Percentiles rank a stretch among this genome's conserved stretches.
Evolutionary conservation across 441 rosid genomes (phyloP).

Genomic region (Euphorbia schlechtendalii): DNA sequence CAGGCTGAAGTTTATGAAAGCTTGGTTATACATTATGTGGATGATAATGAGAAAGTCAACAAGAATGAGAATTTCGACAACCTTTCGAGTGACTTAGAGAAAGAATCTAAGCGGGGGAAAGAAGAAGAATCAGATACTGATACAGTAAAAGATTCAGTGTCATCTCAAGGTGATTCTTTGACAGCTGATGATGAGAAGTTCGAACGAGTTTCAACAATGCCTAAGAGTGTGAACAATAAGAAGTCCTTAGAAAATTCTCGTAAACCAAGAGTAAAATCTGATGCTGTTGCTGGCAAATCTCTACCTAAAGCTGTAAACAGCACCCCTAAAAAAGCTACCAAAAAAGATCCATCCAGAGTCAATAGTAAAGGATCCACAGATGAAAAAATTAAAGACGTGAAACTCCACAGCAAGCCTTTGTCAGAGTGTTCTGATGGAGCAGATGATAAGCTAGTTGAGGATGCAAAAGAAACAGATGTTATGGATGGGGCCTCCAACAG

Average conservation of each 20-base stretch:
- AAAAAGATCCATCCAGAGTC: conserved; percentile 34
- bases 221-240: conserved; percentile 28
- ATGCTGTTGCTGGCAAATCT: conserved; percentile 30
- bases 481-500: conserved; percentile 52
- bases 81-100: conserved; percentile 38
- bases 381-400: conserved; percentile 27
- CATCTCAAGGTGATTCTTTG: conserved; percentile 57
- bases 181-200: conserved; percentile 49
- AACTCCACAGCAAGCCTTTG: conserved; percentile 27
- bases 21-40: conserved; percentile 46
- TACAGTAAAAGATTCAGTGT: conserved; percentile 45
- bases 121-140: conserved; percentile 55
- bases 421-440: conserved; percentile 43
- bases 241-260: conserved; percentile 34
- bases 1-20: conserved; percentile 44
- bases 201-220: conserved; percentile 29
- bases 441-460: conserved; percentile 41
- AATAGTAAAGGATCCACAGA: conserved; percentile 26
- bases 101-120: conserved; percentile 35
- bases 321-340: conserved; percentile 36
- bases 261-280: conserved; percentile 31
- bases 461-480: conserved; percentile 40
- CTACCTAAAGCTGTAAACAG: conserved; percentile 28
- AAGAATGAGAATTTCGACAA: conserved; percentile 33
- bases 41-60: conserved; percentile 30